Percentiles rank a stretch among this genome's conserved stretches.
These are phyloP conservation scores for Sporothrix luriei DNA, from an alignment of 2,329 filamentous ascomycete genomes.

Conservation along the genomic window DNA sequence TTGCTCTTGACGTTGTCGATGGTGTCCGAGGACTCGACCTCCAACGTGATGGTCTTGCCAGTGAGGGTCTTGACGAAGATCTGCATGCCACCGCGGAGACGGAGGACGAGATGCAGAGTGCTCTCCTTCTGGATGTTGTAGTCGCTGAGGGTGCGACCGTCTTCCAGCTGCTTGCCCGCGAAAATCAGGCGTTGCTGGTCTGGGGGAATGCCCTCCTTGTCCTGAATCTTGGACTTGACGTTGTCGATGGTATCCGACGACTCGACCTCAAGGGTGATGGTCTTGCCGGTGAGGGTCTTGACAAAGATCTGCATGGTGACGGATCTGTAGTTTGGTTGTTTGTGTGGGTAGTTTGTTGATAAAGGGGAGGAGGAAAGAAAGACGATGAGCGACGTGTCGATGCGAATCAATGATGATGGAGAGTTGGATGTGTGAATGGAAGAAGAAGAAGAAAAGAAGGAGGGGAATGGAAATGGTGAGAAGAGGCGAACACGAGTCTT, in stretches of 20 bases:
- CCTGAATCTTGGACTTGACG: constrained; percentile 87
- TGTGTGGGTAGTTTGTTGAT: background rate
- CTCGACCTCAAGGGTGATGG: constrained; percentile 80
- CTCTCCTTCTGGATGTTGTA: constrained; percentile 78
- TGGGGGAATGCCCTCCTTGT: constrained; percentile 86
- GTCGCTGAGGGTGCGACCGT: constrained; percentile 70
- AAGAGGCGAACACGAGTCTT: constrained; percentile 22
- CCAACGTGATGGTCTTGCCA: constrained; percentile 91
- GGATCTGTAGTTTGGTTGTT: constrained; percentile 33
- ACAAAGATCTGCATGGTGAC: constrained; percentile 91
- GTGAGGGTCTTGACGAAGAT: constrained; percentile 85
- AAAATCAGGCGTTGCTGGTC: constrained; percentile 93
- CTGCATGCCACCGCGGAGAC: constrained; percentile 67
- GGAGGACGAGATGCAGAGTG: constrained; percentile 74
- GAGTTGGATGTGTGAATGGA: constrained; percentile 25
- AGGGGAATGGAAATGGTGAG: constrained; percentile 33
- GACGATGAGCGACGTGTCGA: background rate
- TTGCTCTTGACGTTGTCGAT: constrained; percentile 97
- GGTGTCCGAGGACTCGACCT: constrained; percentile 85
- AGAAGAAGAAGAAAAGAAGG: constrained; percentile 34
- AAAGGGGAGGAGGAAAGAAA: background rate
- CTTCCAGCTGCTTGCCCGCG: constrained; percentile 58
- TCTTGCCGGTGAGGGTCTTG: constrained; percentile 94
- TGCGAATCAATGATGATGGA: background rate
- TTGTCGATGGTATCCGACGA: constrained; percentile 92